These are phyloP conservation scores for Nothophaeocryptopus gaeumannii DNA, from an alignment of 2,329 filamentous ascomycete species.

Conservation along the genomic window DNA sequence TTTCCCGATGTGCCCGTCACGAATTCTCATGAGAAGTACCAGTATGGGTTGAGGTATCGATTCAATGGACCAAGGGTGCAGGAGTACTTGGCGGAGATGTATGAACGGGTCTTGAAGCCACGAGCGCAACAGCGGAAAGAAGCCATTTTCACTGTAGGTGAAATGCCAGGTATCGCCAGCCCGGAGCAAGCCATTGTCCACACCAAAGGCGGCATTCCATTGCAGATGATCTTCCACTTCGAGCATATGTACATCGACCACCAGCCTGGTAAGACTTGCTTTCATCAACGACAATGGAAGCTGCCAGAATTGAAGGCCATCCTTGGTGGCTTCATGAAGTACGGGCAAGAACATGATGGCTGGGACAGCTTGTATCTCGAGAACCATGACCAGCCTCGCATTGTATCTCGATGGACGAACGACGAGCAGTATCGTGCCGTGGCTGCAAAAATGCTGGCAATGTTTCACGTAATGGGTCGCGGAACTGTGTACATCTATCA, in stretches of 20 bases:
- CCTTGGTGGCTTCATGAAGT: conserved; percentile 34
- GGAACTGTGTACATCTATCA: conserved; percentile 61
- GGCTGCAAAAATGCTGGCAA: conserved; percentile 55
- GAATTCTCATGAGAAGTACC: conserved; percentile 29
- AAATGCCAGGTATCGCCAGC: conserved; percentile 47
- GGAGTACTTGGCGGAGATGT: conserved; percentile 1
- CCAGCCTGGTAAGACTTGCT: conserved; percentile 39
- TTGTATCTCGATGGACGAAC: conserved; percentile 58
- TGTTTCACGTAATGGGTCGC: conserved; percentile 14
- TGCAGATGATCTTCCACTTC: conserved; percentile 71
- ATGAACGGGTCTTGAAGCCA: conserved; percentile 22
- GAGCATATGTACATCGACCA: conserved; percentile 54
- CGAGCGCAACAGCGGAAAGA: conserved; percentile 36
- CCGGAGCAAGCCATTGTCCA: conserved; percentile 14
- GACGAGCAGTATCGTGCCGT: conserved; percentile 51
- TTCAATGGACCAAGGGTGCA: conserved; percentile 1
- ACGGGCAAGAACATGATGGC: conserved; percentile 38
- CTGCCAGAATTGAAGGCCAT: conserved; percentile 46
- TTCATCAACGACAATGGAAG: conserved; percentile 53
- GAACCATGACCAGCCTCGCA: conserved; percentile 62
- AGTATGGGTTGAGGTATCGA: conserved; percentile 21
- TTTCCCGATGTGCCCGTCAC: conserved; percentile 41
- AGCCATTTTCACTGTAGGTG: conserved; percentile 46
- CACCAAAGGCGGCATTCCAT: conserved; percentile 51
- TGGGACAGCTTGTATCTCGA: conserved; percentile 65